Percentiles rank a stretch among this genome's conserved stretches.
phyloP scores from a whole-genome alignment of 371 early-diverging fungal species.

The Mucor plumbeus region DNA sequence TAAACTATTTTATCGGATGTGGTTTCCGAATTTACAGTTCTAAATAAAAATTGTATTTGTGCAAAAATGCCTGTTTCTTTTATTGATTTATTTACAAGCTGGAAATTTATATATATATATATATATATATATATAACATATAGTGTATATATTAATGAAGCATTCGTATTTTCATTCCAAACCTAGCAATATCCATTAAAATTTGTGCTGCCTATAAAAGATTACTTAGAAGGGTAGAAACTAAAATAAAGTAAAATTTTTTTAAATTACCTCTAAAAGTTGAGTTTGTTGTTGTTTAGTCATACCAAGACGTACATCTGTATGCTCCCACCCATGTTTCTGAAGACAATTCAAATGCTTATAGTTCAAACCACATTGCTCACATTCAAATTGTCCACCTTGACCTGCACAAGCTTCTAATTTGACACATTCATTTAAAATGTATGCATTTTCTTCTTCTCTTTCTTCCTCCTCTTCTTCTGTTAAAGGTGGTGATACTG shows the following conservation, averaged over 20 bases:
- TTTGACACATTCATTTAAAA: slow-evolving; percentile 29
- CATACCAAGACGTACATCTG: slow-evolving; percentile 18
- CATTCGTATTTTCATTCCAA: slow-evolving; percentile 46
- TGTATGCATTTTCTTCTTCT: slow-evolving; percentile 1
- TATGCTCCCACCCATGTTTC: slow-evolving; percentile 47
- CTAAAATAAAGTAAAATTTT: slow-evolving; percentile 4
- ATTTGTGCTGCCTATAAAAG: slow-evolving; percentile 55
- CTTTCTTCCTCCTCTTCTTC: slow-evolving; percentile 14
- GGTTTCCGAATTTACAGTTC: no score
- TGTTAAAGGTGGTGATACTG: slow-evolving; percentile 15
- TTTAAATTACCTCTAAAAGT: slow-evolving; percentile 45
- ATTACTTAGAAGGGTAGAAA: slow-evolving; percentile 14
- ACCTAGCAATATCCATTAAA: slow-evolving; percentile 56
- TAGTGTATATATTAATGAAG: slow-evolving; percentile 15
- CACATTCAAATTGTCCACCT: slow-evolving; percentile 38
- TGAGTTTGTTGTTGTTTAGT: slow-evolving; percentile 53
- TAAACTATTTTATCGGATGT: slow-evolving; percentile 2
- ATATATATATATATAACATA: no score
- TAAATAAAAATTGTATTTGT: no score
- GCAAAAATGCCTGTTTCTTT: no score
- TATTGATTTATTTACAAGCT: no score
- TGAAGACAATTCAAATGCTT: slow-evolving; percentile 46
- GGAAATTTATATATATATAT: no score
- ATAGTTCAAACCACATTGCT: slow-evolving; percentile 37
- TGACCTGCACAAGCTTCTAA: slow-evolving; percentile 39